A percentile compares a stretch with the other conserved stretches of the same genome.
phyloP scores from a whole-genome alignment of 2,329 filamentous ascomycete species.

The Zalaria obscura region DNA sequence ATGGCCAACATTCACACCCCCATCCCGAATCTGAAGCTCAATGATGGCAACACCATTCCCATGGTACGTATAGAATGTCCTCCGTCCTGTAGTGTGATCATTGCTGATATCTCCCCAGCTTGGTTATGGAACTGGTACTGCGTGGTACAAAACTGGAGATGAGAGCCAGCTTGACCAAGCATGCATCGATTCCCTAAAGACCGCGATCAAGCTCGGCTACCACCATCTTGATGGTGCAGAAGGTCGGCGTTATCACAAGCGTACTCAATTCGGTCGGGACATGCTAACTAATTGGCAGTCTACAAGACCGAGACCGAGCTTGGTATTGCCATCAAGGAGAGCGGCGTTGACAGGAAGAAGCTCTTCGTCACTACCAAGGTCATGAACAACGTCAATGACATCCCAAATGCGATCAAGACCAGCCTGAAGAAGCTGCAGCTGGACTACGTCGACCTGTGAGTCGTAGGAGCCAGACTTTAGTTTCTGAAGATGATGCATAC shows the following conservation, averaged over 20 bases:
- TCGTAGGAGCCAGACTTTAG: neutral
- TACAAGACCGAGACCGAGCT: conserved; percentile 38
- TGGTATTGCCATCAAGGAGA: conserved; percentile 29
- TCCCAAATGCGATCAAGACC: conserved; percentile 38
- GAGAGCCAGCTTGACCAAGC: conserved; percentile 41
- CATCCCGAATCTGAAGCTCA: conserved; percentile 52
- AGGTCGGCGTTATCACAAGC: conserved; percentile 26
- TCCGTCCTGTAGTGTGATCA: neutral
- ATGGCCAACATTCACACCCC: conserved; percentile 30
- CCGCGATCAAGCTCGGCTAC: conserved; percentile 55
- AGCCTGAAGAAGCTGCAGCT: conserved; percentile 47
- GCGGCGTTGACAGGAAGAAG: conserved; percentile 29
- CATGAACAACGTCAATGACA: conserved; percentile 36
- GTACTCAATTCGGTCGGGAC: neutral
- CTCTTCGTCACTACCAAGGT: conserved; percentile 45
- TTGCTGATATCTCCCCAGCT: conserved; percentile 30
- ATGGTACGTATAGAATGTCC: conserved; percentile 33
- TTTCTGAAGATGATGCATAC: neutral
- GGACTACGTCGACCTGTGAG: conserved; percentile 48
- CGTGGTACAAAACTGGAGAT: conserved; percentile 41
- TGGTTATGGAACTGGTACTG: conserved; percentile 59
- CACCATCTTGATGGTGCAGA: conserved; percentile 64
- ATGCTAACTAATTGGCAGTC: conserved; percentile 13
- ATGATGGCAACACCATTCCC: conserved; percentile 60
- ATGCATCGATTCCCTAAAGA: conserved; percentile 41